Evolutionary conservation across 2,329 filamentous ascomycete genomes (phyloP), one percentile per base, ranked within the genome.

Genomic region (Clarireedia sp.): DNA sequence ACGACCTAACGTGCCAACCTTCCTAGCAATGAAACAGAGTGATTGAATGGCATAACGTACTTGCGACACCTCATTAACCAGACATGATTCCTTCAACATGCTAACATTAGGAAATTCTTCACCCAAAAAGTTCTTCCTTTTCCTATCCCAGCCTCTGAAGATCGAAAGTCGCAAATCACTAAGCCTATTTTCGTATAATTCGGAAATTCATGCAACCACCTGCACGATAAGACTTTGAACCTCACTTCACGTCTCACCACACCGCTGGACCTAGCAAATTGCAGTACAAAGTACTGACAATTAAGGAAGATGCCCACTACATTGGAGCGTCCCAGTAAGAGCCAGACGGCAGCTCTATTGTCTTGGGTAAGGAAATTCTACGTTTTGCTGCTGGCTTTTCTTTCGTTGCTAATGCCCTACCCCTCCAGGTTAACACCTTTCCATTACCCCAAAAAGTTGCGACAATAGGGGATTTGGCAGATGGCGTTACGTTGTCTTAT

Each of bases 281-380:
- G 43, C 46, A 50, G n/a, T 43, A 50, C 46, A 41, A 19, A 14
- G 24, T 50, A 43, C 37, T 36, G 24, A 50, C 24, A 50, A 44
- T 16, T 9, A 55, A 36, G 37, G 21, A 55, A 50, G 29, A 55
- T 55, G 52, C 52, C 52, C 46, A 36, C 46, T 36, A 50, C 37
- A 9, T 48, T 56, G 54, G 54, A 56, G 36, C 47, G 37, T 40
- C 48, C 49, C 46, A 38, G 29, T 47, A 48, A 56, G 12, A 33
- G 29, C 40, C 43, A 29, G 40, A 52, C 80, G 71, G 70, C 69
- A 60, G 79, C 80, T 69, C 75, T 84, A 41, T 67, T 83, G 50
- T 76, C 77, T 70, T 81, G 80, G 71, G 78, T 81, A 66, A 33
- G 62, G 71, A 19, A 19, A 29, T 56, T 37, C 29, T 46, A 14